Percentiles rank a stretch among this genome's conserved stretches.
These are phyloP conservation scores for Exophiala sp. DNA, from an alignment of 2,329 filamentous ascomycete genomes.

Conservation along the genomic window DNA sequence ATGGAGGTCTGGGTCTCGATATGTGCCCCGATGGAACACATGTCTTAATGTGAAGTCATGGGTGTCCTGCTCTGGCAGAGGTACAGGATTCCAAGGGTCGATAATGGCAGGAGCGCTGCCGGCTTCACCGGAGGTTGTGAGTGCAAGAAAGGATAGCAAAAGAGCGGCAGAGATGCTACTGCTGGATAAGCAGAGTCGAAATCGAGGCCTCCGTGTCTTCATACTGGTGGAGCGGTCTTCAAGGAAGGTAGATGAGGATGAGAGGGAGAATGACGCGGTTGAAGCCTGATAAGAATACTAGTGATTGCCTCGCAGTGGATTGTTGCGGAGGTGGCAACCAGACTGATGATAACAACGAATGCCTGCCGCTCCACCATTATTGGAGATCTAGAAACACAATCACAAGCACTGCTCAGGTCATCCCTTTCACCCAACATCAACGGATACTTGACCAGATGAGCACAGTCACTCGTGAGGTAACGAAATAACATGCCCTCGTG, in stretches of 20 bases:
- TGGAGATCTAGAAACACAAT: neutral
- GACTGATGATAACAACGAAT: constrained; percentile 5
- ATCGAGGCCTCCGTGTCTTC: constrained; percentile 20
- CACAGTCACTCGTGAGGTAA: too few relatives aligned
- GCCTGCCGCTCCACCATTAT: too few relatives aligned
- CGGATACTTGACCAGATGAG: constrained; percentile 11
- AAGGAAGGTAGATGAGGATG: neutral
- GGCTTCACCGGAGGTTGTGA: constrained; percentile 35
- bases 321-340: constrained; percentile 1
- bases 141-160: constrained; percentile 61
- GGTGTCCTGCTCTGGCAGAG: constrained; percentile 16
- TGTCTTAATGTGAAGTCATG: constrained; percentile 62
- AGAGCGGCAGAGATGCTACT: constrained; percentile 58
- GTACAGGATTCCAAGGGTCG: constrained; percentile 25
- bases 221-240: constrained; percentile 13
- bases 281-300: neutral
- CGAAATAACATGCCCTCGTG: neutral
- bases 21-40: constrained; percentile 85
- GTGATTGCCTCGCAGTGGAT: neutral
- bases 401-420: constrained; percentile 11
- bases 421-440: neutral
- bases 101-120: constrained; percentile 18
- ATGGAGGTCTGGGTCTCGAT: constrained; percentile 71
- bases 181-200: constrained; percentile 47
- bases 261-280: constrained; percentile 3